Evolutionary conservation across 1,139 yeast species (phyloP), one percentile per base, ranked within the genome.

Genomic region (Groenewaldozyma sp.): DNA sequence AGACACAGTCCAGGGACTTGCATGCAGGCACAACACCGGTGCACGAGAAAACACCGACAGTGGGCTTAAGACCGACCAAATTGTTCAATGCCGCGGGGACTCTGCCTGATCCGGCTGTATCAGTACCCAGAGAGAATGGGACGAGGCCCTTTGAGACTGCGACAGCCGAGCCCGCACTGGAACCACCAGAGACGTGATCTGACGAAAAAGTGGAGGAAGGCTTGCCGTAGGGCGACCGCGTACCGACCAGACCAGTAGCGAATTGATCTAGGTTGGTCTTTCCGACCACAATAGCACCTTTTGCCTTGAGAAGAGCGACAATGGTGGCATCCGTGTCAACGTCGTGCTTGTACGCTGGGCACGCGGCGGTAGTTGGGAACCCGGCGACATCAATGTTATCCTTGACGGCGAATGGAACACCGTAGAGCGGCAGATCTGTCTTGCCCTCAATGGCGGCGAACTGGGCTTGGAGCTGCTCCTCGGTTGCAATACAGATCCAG

Each of bases 41-140:
- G 45, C 93, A 77, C 9, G 94, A 82, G 51, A 88, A 78, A 1
- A 77, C 76, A 34, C 97, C 98, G 47, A 78, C 77, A 2, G 96
- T 79, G 26, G 98, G 97, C 60, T 91, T 91, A 45, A 91, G 71
- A 11, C 97, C 97, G 48, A 91, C 72, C 52, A 91, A 63, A 59
- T 88, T 88, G 69, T 91, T 91, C 51, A 88, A 70, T 19, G 87
- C 91, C n/a, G 97, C 97, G 20, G 98, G 98, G 24, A 91, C 97
- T 55, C 97, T 73, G 36, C 96, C 96, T 10, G 95, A 83, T 19
- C 98, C 98, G n/a, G 97, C 97, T 34, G 98, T 91, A 58, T 91
- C 98, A 5, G 97, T 88, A 37, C 97, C 97, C 51, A 91, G 69
- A 2, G 95, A 71, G 38, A 88, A 54, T 21, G 97, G 95, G 14